Base-by-base conservation (phyloP, 2,329 filamentous ascomycete species). In the Bipolaris gigantea region DNA sequence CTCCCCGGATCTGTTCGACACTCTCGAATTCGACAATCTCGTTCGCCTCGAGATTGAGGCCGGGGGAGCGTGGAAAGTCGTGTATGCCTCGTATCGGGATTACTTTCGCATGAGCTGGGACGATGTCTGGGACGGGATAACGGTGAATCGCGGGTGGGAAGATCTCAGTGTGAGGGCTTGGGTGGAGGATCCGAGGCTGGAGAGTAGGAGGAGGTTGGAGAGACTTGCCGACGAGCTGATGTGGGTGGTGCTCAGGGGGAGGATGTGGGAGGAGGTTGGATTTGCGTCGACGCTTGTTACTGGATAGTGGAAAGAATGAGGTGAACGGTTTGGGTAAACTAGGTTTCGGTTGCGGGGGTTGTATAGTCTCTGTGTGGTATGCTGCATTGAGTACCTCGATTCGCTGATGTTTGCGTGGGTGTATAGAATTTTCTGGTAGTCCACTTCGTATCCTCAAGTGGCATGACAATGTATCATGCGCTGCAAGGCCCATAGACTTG, bases 11-110 rank as follows among this genome's bases (percentile, higher is more conserved):
- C 34, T n/a, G 6, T 15, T 9, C 19, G 21, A 15, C 4, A 13
- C 18, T 2, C 23, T 56, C n/a, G 34, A 45, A 19, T 56, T 49
- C 18, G 27, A 41, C 4, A 48, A 48, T 27, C 44, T 56, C 21
- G 45, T 52, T n/a, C 53, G 44, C 4, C 21, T 23, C 5, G 23
- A 25, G 4, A 30, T 56, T 10, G 21, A 18, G 5, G 3, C 11
- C 21, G 30, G 35, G 3, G 44, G 40, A 1, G 40, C 42, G 13
- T 56, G 54, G 49, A 46, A 19, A 3, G 21, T 49, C 27, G 42
- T 27, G 19, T 41, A 53, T 16, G 35, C 25, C 13, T 45, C 49
- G 10, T 49, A 53, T 15, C 27, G 35, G 1, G 49, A 53, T 10
- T 56, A 42, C 19, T 46, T 53, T 5, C 7, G 13, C 7, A 13